phyloP scores from a whole-genome alignment of 495 filamentous ascomycete genomes.

The Pyrenopolyporus hunteri region DNA sequence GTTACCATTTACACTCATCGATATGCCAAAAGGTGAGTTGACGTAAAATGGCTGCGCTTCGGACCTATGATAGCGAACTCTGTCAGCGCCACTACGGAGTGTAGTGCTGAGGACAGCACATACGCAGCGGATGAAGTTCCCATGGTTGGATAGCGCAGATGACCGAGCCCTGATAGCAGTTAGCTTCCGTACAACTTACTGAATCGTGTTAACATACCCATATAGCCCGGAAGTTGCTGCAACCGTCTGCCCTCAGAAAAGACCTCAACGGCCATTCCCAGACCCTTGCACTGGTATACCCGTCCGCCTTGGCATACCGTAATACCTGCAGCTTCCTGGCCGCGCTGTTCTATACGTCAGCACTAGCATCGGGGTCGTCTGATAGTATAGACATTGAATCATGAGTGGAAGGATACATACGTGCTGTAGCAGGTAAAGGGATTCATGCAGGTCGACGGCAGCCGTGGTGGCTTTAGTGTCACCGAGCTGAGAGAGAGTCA shows the following conservation, averaged over 20 bases:
- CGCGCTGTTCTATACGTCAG: not conserved
- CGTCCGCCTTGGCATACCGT: conserved; percentile 78
- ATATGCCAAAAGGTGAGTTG: conserved; percentile 77
- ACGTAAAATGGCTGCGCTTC: conserved; percentile 85
- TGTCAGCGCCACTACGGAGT: too few relatives aligned
- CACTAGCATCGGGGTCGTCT: not conserved
- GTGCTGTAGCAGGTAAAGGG: conserved; percentile 79
- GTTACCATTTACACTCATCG: conserved; percentile 77
- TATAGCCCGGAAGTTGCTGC: conserved; percentile 77
- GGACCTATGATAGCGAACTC: too few relatives aligned
- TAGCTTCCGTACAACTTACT: not conserved
- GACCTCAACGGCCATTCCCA: conserved; percentile 83
- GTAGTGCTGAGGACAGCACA: too few relatives aligned
- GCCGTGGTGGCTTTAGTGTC: too few relatives aligned
- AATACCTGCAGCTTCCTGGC: not conserved
- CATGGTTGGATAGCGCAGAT: conserved; percentile 84
- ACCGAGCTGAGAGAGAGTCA: too few relatives aligned
- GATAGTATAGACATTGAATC: conserved; percentile 56
- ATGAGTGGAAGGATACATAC: conserved; percentile 76
- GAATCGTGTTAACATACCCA: conserved; percentile 71
- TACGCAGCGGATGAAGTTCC: conserved; percentile 77
- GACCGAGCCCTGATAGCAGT: not conserved
- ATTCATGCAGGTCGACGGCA: conserved; percentile 52
- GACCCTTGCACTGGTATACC: conserved; percentile 86
- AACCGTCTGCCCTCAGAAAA: conserved; percentile 75